A percentile compares a stretch with the other conserved stretches of the same genome.
phyloP scores from a whole-genome alignment of 2,329 filamentous ascomycete species.

The Alternaria sp. region DNA sequence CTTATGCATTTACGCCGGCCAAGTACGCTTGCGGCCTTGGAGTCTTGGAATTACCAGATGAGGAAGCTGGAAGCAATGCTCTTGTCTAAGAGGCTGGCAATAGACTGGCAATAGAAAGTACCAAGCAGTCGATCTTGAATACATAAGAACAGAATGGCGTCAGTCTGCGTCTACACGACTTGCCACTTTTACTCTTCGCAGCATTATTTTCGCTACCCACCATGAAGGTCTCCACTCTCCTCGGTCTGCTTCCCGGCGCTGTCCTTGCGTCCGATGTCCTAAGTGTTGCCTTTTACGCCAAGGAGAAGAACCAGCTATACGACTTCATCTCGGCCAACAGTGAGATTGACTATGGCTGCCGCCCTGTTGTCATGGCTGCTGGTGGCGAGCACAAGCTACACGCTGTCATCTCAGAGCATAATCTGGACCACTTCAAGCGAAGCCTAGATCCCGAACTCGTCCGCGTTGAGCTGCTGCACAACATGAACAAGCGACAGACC shows the following conservation, averaged over 20 bases:
- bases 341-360: conserved; percentile 49
- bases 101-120: conserved; percentile 7
- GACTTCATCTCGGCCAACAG: conserved; percentile 42
- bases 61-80: conserved; percentile 23
- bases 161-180: conserved; percentile 14
- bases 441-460: conserved; percentile 36
- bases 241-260: conserved; percentile 36
- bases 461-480: conserved; percentile 36
- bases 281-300: conserved; percentile 41
- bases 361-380: conserved; percentile 40
- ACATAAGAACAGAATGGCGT: conserved; percentile 17
- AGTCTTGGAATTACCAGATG: conserved; percentile 20
- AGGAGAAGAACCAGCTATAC: conserved; percentile 43
- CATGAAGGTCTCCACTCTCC: conserved; percentile 42
- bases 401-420: conserved; percentile 39
- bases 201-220: conserved; percentile 6
- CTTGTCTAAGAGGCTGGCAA: conserved; percentile 8
- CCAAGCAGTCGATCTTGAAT: conserved; percentile 9
- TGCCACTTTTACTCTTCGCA: conserved; percentile 9
- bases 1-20: conserved; percentile 25
- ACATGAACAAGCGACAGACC: conserved; percentile 40
- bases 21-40: conserved; percentile 32
- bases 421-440: conserved; percentile 34
- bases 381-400: conserved; percentile 45
- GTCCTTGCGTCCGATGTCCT: conserved; percentile 41